Percentiles rank a stretch among this genome's conserved stretches.
Conservation (phyloP, 129 eudicot species). For the Chrysanthemum makinoi region DNA sequence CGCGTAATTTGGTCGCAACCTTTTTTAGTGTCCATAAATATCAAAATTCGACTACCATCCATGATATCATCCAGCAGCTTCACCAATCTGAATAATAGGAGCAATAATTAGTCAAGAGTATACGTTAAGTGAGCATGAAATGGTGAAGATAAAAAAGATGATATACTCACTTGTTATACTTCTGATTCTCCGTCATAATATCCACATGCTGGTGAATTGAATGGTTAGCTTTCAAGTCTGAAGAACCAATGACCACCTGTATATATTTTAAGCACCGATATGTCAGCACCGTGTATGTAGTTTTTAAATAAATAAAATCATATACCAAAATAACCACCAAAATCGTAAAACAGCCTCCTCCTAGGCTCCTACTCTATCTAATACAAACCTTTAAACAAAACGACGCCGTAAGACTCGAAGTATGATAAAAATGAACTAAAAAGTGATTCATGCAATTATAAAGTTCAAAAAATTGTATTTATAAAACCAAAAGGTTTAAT, state of each 20-base stretch:
- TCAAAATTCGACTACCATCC: conserved; percentile 95
- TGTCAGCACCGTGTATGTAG: not conserved
- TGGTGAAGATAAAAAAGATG: not conserved
- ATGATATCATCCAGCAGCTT: conserved; percentile 94
- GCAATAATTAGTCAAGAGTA: not conserved
- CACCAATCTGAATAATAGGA: conserved; percentile 51
- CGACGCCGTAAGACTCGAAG: no score
- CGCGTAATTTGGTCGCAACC: conserved; percentile 94
- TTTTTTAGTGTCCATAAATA: conserved; percentile 94
- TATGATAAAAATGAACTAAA: no score
- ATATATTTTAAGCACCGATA: conserved; percentile 12
- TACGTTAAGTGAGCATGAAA: no score
- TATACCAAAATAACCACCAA: no score
- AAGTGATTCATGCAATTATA: no score
- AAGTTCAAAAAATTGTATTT: no score
- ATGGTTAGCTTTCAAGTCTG: conserved; percentile 92
- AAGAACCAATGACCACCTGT: conserved; percentile 90
- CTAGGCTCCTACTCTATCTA: no score
- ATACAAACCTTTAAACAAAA: no score
- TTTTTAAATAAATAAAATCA: no score
- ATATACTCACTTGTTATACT: conserved; percentile 68
- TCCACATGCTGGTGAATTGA: conserved; percentile 97
- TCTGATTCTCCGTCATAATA: conserved; percentile 82
- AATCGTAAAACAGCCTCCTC: no score
- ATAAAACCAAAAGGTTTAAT: no score